Percentiles rank a stretch among this genome's conserved stretches.
Evolutionary conservation across 139 green algal genomes (phyloP).

Genomic region (Helicosporidium sp.): DNA sequence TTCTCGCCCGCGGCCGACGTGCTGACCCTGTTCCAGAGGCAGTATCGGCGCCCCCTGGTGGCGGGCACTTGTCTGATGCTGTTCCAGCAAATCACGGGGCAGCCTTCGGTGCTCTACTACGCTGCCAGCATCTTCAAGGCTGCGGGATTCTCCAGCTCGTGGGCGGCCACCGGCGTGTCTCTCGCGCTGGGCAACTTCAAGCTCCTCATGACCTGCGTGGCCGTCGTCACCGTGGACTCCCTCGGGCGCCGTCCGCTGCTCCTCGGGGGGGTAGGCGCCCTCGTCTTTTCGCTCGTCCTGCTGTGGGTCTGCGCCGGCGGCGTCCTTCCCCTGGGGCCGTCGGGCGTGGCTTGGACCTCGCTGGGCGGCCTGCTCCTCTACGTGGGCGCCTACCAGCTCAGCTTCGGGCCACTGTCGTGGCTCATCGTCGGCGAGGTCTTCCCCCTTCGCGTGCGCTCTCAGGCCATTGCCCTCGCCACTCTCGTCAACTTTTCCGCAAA

Average conservation of each 20-base stretch:
- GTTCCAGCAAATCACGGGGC: constrained; percentile 80
- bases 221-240: constrained; percentile 55
- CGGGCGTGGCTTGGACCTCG: constrained; percentile 23
- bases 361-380: constrained; percentile 67
- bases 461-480: constrained; percentile 62
- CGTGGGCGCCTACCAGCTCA: constrained; percentile 71
- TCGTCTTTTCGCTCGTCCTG: constrained; percentile 40
- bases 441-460: constrained; percentile 43
- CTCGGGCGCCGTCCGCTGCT: constrained; percentile 64
- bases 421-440: constrained; percentile 76
- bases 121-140: constrained; percentile 44
- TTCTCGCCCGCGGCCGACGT: too few relatives aligned
- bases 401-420: constrained; percentile 82
- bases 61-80: constrained; percentile 54
- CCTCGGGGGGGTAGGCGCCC: constrained; percentile 46
- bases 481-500: constrained; percentile 81
- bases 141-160: constrained; percentile 36
- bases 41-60: constrained; percentile 34
- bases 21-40: not conserved
- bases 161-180: constrained; percentile 31
- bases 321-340: constrained; percentile 2
- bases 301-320: constrained; percentile 21
- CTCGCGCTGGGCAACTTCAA: constrained; percentile 74
- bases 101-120: constrained; percentile 85
- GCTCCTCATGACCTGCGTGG: constrained; percentile 64